Base-by-base conservation (phyloP, 106 monocot species). In the Gastrodia elata region DNA sequence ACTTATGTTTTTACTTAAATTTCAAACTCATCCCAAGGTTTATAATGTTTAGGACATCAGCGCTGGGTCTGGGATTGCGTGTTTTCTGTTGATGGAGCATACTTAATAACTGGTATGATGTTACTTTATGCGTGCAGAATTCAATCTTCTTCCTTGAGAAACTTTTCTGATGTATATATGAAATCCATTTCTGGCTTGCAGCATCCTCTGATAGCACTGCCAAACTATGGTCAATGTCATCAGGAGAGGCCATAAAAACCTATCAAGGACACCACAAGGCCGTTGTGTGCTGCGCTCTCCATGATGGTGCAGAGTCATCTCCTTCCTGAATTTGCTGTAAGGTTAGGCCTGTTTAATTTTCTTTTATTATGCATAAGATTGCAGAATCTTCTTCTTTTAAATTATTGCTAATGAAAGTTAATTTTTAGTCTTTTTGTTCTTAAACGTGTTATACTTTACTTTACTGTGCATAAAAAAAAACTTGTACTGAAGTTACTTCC, bases 11-110 rank as follows among this genome's bases (percentile, higher is more conserved):
- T n/a, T 52, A n/a, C 28, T 32, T 32, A 8, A 32, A 1, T 61
- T 11, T 1, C 13, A 58, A 27, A 16, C 39, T 74, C 2, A 30
- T 11, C 36, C 6, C 39, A 18, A 32, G 9, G 15, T 16, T 9
- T 57, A 0, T 18, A 15, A 37, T 76, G 26, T 58, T 64, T 73
- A 98, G 98, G 98, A 49, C 98, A 98, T 82, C 84, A 87, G 43
- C 86, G 88, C 32, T 98, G 97, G 97, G 93, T 98, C 35, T 98
- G 90, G 93, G 97, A 98, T 41, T 93, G 97, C 70, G 93, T 98
- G 2, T 98, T 93, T 86, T 93, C 93, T 6, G 93, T 93, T 0
- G 97, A 98, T 77, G 97, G 93, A 76, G 97, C 97, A 72, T 97
- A 90, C 83, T 71, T 97, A 46, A 97, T 93, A 73, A 93, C 97